A percentile compares a stretch with the other conserved stretches of the same genome.
Evolutionary conservation across 306 rosid species (phyloP).

Genomic region (Argentina anserina): DNA sequence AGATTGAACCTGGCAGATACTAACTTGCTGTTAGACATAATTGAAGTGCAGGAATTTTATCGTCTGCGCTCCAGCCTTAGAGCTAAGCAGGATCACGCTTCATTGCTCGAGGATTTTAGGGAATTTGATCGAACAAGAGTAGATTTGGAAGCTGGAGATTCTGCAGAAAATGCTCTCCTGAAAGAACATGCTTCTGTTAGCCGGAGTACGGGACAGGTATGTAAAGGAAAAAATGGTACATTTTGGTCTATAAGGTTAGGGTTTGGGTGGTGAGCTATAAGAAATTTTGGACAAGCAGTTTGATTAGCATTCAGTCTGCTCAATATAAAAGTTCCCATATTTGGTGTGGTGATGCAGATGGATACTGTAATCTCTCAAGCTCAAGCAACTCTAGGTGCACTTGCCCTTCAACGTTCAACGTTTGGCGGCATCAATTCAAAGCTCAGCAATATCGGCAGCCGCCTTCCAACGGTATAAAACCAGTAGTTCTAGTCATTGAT

Average conservation of each 20-base stretch:
- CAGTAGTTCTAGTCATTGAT: slow-evolving; percentile 6
- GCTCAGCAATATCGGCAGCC: slow-evolving; percentile 90
- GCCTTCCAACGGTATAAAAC: slow-evolving; percentile 81
- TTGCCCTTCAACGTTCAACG: slow-evolving; percentile 86
- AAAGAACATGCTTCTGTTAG: slow-evolving; percentile 80
- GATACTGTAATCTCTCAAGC: slow-evolving; percentile 93
- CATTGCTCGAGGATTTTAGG: slow-evolving; percentile 90
- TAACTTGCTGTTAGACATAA: slow-evolving; percentile 34
- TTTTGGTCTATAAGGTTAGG: not conserved
- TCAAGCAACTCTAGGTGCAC: slow-evolving; percentile 88
- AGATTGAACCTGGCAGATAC: slow-evolving; percentile 24
- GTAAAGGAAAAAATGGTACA: slow-evolving; percentile 3
- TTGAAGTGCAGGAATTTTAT: slow-evolving; percentile 91
- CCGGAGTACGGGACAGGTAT: slow-evolving; percentile 91
- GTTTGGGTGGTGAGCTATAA: not conserved
- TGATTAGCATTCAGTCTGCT: not conserved
- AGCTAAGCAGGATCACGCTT: slow-evolving; percentile 94
- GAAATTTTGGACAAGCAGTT: not conserved
- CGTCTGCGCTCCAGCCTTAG: slow-evolving; percentile 83
- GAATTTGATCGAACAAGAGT: slow-evolving; percentile 91
- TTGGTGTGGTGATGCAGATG: slow-evolving; percentile 43
- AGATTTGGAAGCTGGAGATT: slow-evolving; percentile 78
- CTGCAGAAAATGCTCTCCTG: slow-evolving; percentile 65
- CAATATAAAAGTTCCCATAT: not conserved
- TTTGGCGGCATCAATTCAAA: slow-evolving; percentile 92